Base-by-base conservation (phyloP, 2,329 filamentous ascomycete genomes). In the Phyllachora maydis region DNA sequence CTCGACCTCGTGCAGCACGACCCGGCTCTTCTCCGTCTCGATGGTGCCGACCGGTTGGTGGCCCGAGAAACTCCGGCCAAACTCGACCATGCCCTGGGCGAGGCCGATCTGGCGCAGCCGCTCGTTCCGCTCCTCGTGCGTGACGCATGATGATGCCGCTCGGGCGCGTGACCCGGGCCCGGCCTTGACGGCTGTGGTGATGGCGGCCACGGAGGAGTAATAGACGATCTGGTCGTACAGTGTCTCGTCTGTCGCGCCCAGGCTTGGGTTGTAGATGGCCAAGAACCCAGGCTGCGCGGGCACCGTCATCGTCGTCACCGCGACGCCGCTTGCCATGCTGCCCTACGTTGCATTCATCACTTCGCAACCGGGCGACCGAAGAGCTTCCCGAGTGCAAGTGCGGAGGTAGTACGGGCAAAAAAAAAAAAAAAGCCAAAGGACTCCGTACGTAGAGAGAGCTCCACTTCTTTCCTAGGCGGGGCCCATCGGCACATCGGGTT, bases 31-130 rank as follows among this genome's bases (percentile, higher is more conserved):
- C 37, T 92, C 78, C 1, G 88, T 95, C 41, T 98, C 88, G 29
- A 98, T 72, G 7, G 70, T 69, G 38, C 92, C 79, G 18, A 93
- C 65, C 2, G 77, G 46, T 34, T 71, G 59, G 28, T 72, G 78
- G 30, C 67, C 62, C 3, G 83, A 76, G 47, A 98, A 98, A 37
- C 71, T 83, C 41, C 71, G 74, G 38, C 78, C 77, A 51, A 98
- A 98, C 43, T 72, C 77, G 28, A 91, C 74, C 74, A 95, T 92
- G 42, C 83, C 88, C 52, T 98, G 88, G 19, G 88, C 88, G 32
- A 98, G 66, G 18, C 88, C 88, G 42, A 98, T 82, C 55, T 93
- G 83, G 33, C 88, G 67, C 38, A 95, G 55, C 36, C 73, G 74
- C 51, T 91, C 77, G 47, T 95, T 88, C 40, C 70, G 67, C 39